A percentile compares a stretch with the other conserved stretches of the same genome.
Evolutionary conservation across 306 rosid genomes (phyloP).

Genomic region (Glycine tomentella): DNA sequence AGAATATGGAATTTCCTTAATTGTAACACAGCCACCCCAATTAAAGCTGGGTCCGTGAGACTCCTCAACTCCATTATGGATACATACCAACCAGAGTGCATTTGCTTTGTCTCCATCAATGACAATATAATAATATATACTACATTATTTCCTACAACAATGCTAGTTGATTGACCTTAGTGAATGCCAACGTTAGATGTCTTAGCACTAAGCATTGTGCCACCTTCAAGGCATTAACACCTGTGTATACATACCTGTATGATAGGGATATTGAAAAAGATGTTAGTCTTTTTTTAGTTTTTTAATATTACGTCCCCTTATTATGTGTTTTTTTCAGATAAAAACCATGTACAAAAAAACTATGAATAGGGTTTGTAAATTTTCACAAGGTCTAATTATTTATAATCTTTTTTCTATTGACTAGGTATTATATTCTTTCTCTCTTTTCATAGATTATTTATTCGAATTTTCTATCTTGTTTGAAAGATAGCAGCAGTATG

Average conservation of each 20-base stretch:
- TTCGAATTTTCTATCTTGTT: not conserved
- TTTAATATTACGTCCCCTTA: not conserved
- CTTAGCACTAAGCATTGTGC: not conserved
- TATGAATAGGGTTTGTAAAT: not conserved
- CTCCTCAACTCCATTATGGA: not conserved
- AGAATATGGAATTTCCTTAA: slow-evolving; percentile 10
- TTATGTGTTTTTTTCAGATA: not conserved
- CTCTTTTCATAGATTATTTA: too few relatives aligned
- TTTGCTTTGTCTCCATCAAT: not conserved
- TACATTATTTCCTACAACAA: not conserved
- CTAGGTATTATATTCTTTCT: too few relatives aligned
- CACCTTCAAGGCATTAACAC: not conserved
- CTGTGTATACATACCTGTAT: not conserved
- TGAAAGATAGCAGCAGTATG: too few relatives aligned
- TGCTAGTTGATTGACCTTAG: not conserved
- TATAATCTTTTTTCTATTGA: not conserved
- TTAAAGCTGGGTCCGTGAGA: not conserved
- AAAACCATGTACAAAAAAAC: too few relatives aligned
- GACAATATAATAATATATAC: not conserved
- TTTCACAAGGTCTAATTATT: not conserved
- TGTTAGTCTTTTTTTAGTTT: not conserved
- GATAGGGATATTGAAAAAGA: not conserved
- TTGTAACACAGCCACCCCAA: too few relatives aligned
- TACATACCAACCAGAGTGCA: not conserved
- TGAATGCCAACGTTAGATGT: not conserved